Percentiles rank a stretch among this genome's conserved stretches.
phyloP scores from a whole-genome alignment of 148 eudicot genomes.

The Limonium bicolor region DNA sequence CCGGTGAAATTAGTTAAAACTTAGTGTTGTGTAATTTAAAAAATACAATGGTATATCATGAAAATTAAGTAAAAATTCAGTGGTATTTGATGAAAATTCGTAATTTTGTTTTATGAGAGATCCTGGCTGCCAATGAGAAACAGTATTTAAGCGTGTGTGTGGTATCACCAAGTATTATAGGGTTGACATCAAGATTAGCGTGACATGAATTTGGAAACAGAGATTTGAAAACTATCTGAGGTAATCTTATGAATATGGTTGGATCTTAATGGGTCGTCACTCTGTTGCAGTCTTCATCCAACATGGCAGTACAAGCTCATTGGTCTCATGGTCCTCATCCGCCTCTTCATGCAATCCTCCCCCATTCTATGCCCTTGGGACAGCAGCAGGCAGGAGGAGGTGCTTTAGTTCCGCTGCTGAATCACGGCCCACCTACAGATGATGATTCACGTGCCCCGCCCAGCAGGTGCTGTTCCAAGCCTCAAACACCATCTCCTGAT shows the following conservation, averaged over 20 bases:
- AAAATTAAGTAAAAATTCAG: no score
- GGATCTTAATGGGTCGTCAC: neutral
- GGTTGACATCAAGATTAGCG: no score
- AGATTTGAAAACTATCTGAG: no score
- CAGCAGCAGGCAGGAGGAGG: slow-evolving; percentile 46
- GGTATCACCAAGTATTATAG: no score
- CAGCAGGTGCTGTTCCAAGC: slow-evolving; percentile 37
- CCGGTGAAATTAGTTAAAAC: no score
- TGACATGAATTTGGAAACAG: no score
- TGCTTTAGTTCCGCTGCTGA: slow-evolving; percentile 31
- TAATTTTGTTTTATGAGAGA: no score
- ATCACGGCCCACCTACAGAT: slow-evolving; percentile 22
- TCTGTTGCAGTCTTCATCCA: slow-evolving; percentile 45
- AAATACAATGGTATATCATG: no score
- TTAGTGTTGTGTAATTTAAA: no score
- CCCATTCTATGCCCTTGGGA: slow-evolving; percentile 47
- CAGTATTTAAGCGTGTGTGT: no score
- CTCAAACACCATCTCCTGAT: slow-evolving; percentile 28
- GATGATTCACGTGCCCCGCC: slow-evolving; percentile 28
- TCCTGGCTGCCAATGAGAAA: slow-evolving; percentile 5
- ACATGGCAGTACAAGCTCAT: slow-evolving; percentile 56
- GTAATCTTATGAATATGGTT: neutral
- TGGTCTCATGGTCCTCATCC: slow-evolving; percentile 70
- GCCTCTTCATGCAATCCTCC: slow-evolving; percentile 26
- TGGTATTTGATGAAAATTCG: no score